A percentile compares a stretch with the other conserved stretches of the same genome.
Conservation (phyloP, 208 protist genomes). For the Leishmania lainsoni region DNA sequence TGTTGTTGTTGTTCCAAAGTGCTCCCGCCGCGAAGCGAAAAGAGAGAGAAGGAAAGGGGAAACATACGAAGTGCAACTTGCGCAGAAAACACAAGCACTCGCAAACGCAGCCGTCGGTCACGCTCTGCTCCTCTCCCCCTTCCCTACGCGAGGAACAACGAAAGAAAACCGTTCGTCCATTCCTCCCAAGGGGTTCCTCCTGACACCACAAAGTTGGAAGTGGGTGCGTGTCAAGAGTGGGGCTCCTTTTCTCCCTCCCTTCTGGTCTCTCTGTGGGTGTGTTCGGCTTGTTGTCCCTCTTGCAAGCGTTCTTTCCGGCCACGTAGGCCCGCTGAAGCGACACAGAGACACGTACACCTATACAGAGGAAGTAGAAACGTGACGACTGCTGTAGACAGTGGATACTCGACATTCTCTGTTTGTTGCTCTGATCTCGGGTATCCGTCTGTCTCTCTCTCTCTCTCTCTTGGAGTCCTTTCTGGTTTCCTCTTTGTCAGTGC, state of each 20-base stretch:
- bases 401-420: neutral
- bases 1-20: neutral
- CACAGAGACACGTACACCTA: neutral
- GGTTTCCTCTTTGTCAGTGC: neutral
- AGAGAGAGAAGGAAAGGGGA: neutral
- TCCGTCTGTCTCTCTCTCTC: neutral
- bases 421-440: constrained; percentile 1
- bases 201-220: neutral
- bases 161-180: neutral
- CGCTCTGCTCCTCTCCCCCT: neutral
- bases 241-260: neutral
- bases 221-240: neutral
- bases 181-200: neutral
- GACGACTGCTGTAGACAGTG: neutral
- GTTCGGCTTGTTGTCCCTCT: neutral
- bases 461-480: neutral
- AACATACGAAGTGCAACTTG: no score
- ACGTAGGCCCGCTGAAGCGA: neutral
- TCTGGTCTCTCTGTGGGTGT: neutral
- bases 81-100: no score
- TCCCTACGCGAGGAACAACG: neutral
- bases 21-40: neutral
- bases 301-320: neutral
- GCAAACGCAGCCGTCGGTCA: neutral
- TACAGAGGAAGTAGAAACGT: neutral